These are phyloP conservation scores for Blastocrithidia nonstop DNA, from an alignment of 208 protist species.

Conservation along the genomic window DNA sequence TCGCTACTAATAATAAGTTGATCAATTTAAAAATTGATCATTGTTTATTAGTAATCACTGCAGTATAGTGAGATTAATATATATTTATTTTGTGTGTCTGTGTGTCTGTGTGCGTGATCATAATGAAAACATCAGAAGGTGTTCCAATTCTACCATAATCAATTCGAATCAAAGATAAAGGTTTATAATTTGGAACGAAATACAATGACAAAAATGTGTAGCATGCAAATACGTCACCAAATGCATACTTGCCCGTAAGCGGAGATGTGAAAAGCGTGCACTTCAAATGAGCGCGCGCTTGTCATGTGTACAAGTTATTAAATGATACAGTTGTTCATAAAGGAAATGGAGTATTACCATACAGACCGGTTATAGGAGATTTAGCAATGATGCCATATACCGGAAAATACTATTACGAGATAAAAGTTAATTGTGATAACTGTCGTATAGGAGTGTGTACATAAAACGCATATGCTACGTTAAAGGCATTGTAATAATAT, in stretches of 20 bases:
- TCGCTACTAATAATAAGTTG: too few relatives aligned
- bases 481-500: constrained; percentile 6
- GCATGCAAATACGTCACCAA: not conserved
- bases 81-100: not conserved
- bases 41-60: too few relatives aligned
- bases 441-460: constrained; percentile 60
- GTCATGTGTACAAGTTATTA: constrained; percentile 23
- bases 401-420: constrained; percentile 70
- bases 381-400: constrained; percentile 37
- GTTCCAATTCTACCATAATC: not conserved
- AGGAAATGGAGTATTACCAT: constrained; percentile 28
- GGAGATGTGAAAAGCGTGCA: constrained; percentile 19
- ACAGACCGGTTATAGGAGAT: constrained; percentile 44
- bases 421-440: constrained; percentile 56
- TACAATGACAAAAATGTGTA: not conserved
- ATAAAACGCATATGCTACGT: constrained; percentile 16
- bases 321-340: constrained; percentile 29
- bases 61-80: not conserved
- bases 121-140: not conserved
- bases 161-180: not conserved
- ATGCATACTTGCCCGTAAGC: constrained; percentile 18
- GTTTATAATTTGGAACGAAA: not conserved
- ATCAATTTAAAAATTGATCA: too few relatives aligned
- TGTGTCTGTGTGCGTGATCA: not conserved
- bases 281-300: constrained; percentile 52